Evolutionary conservation across 2,329 filamentous ascomycete genomes (phyloP), one percentile per base, ranked within the genome.

Genomic region (Cordyceps cateniannulata): DNA sequence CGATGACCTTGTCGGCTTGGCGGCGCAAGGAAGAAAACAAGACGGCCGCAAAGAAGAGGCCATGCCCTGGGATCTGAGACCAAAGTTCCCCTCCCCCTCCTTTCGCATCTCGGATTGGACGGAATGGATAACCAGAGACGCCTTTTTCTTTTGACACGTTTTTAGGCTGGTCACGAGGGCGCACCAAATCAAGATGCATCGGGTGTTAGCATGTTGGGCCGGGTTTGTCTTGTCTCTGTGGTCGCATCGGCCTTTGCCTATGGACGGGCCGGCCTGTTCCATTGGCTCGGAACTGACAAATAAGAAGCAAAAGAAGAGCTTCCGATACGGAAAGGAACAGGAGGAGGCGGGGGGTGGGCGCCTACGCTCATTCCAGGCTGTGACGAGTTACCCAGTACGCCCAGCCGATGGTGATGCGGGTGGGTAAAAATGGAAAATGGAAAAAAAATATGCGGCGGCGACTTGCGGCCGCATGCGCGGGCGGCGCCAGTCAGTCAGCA

Each of bases 1-100:
- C 40, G 52, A 55, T 55, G 52, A 45, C 52, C 38, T 44, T 22
- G 52, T 55, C 25, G 40, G 22, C 52, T 45, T 45, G 52, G 52
- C 38, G 52, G 52, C 38, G 51, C 22, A 35, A 8, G 24, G 50
- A 24, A 40, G 24, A n/a, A 42, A 53, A 24, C 35, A 12, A 53
- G 32, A 55, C 40, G 52, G 52, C 24, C 38, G 52, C 25, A 55
- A 10, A 18, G 7, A 18, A 47, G 27, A 56, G 42, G 27, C 42
- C 47, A 35, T 27, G 42, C 9, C 12, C 22, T 45, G 4, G 22
- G 42, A 56, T 56, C 53, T 56, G 53, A 56, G 38, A 56, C 53
- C 24, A 16, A 29, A 29, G 3, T 5, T 18, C 8, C 16, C 24
- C 10, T 9, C 38, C 38, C 10, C 27, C 29, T 22, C 38, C 38